Evolutionary conservation across 2,329 filamentous ascomycete genomes (phyloP).

Genomic region (Aquanectria penicillioides): DNA sequence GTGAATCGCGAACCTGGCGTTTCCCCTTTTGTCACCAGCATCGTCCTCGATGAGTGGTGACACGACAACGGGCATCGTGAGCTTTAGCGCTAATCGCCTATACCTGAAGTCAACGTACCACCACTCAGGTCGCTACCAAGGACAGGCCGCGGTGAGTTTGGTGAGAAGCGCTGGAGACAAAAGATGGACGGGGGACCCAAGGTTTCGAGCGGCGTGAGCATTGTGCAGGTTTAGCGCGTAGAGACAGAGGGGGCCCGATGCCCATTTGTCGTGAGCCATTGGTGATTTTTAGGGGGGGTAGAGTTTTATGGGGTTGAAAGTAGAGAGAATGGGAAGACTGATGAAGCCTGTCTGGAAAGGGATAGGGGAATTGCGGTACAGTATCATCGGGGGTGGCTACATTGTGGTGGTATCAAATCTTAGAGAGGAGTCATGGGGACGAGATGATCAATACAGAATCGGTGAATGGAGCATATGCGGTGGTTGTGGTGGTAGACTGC

Average conservation of each 20-base stretch:
- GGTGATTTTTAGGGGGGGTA: slow-evolving; percentile 30
- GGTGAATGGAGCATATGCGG: neutral
- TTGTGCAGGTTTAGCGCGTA: slow-evolving; percentile 33
- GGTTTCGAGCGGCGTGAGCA: slow-evolving; percentile 33
- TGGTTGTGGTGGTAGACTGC: neutral
- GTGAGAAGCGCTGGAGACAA: neutral
- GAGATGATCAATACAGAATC: neutral
- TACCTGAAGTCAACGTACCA: neutral
- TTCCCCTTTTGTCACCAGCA: slow-evolving; percentile 4
- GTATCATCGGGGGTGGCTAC: neutral
- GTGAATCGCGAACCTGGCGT: neutral
- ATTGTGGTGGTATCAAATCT: slow-evolving; percentile 7
- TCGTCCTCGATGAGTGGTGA: slow-evolving; percentile 13
- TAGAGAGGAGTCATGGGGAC: neutral
- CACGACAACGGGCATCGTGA: slow-evolving; percentile 17
- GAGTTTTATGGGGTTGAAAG: slow-evolving; percentile 16
- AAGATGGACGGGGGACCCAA: slow-evolving; percentile 8
- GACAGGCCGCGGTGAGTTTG: neutral
- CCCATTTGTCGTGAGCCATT: slow-evolving; percentile 23
- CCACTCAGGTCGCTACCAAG: neutral
- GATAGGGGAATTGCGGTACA: slow-evolving; percentile 2
- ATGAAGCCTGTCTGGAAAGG: slow-evolving; percentile 4
- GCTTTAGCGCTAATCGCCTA: slow-evolving; percentile 6
- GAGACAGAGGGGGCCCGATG: slow-evolving; percentile 27
- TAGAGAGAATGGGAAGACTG: slow-evolving; percentile 7